Conservation (phyloP, 2,329 filamentous ascomycete genomes). For the Magnaporthiopsis incrustans region DNA sequence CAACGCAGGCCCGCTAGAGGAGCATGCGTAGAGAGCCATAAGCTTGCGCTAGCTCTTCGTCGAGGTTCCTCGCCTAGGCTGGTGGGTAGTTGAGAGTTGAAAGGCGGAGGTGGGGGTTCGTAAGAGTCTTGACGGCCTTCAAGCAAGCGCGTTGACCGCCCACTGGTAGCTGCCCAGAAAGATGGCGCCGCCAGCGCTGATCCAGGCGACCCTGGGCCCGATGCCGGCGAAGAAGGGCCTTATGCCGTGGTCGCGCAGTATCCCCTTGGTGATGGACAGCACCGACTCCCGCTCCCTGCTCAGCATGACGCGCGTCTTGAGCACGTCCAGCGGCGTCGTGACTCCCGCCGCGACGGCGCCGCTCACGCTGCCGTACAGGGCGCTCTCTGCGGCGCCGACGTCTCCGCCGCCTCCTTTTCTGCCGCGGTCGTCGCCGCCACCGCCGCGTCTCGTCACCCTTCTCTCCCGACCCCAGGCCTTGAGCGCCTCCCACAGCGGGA, state of each 20-base stretch:
- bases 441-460: constrained; percentile 21
- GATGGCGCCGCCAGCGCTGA: constrained; percentile 86
- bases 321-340: constrained; percentile 89
- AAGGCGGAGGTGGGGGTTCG: no score
- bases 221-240: constrained; percentile 67
- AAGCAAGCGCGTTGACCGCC: constrained; percentile 65
- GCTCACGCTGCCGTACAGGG: constrained; percentile 72
- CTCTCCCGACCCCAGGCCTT: constrained; percentile 62
- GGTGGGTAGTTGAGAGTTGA: not conserved
- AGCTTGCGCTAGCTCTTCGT: not conserved
- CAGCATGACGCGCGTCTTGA: constrained; percentile 96
- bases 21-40: not conserved
- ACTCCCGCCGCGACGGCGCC: constrained; percentile 79
- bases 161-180: constrained; percentile 93
- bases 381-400: constrained; percentile 70
- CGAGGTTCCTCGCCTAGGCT: not conserved
- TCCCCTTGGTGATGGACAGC: constrained; percentile 50
- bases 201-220: constrained; percentile 86
- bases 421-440: constrained; percentile 13
- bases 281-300: constrained; percentile 59
- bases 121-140: no score
- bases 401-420: constrained; percentile 19
- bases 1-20: not conserved
- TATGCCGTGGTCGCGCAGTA: constrained; percentile 56
- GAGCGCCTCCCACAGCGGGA: constrained; percentile 91